A percentile compares a stretch with the other conserved stretches of the same genome.
Conservation (phyloP, 2,329 filamentous ascomycete genomes). For the Fusarium goolgardi region DNA sequence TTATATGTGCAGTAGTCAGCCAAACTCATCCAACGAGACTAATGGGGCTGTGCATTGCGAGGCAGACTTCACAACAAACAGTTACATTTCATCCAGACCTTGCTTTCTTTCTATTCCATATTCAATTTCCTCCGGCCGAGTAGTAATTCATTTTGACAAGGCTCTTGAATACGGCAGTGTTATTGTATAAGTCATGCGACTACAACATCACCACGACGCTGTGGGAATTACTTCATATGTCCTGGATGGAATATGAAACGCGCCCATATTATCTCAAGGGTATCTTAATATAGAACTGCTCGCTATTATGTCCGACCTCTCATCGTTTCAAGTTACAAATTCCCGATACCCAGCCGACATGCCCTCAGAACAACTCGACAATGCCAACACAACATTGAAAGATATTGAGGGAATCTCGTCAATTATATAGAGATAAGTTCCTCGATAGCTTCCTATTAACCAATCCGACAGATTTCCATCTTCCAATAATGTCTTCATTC, state of each 20-base stretch:
- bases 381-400: no score
- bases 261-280: neutral
- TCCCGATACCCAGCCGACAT: neutral
- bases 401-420: no score
- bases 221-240: neutral
- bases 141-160: rapidly evolving
- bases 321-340: no score
- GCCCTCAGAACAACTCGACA: neutral
- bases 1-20: neutral
- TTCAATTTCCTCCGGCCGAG: neutral
- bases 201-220: no score
- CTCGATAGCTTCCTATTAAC: neutral
- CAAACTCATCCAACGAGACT: neutral
- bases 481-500: neutral
- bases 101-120: neutral
- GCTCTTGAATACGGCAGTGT: no score
- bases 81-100: neutral
- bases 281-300: no score
- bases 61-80: neutral
- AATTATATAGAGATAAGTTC: neutral
- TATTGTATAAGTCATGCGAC: no score
- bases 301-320: neutral
- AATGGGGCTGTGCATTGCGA: slow-evolving; percentile 3
- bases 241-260: neutral
- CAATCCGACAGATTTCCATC: neutral